A percentile compares a stretch with the other conserved stretches of the same genome.
phyloP scores from a whole-genome alignment of 164 flowering plant genomes.

The Protea cynaroides region DNA sequence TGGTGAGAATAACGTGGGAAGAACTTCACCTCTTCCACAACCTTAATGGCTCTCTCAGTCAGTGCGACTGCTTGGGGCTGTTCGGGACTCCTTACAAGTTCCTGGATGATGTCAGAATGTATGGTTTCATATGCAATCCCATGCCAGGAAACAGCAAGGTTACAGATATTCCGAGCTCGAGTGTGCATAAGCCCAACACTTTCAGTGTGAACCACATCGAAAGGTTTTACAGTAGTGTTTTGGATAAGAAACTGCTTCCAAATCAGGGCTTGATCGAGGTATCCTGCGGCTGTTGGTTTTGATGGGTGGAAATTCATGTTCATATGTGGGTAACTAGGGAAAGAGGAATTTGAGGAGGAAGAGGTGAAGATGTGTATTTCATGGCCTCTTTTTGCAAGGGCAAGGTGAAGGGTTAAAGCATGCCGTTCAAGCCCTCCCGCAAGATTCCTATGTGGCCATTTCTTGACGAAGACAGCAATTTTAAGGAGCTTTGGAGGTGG shows the following conservation, averaged over 20 bases:
- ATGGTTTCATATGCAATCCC: constrained; percentile 44
- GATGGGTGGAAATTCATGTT: constrained; percentile 57
- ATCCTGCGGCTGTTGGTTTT: constrained; percentile 49
- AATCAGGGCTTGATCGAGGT: constrained; percentile 43
- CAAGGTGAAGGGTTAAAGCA: constrained; percentile 65
- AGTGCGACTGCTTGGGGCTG: constrained; percentile 28
- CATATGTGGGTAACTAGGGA: constrained; percentile 19
- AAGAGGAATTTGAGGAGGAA: constrained; percentile 27
- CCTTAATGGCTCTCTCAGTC: constrained; percentile 38
- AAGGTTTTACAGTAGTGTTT: constrained; percentile 40
- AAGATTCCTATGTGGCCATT: constrained; percentile 48
- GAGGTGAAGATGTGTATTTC: constrained; percentile 29
- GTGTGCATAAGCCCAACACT: constrained; percentile 50
- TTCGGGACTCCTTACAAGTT: constrained; percentile 40
- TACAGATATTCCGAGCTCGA: constrained; percentile 37
- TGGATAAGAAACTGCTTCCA: constrained; percentile 54
- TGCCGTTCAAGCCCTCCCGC: constrained; percentile 72
- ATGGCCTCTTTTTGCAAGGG: constrained; percentile 29
- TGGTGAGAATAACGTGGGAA: constrained; percentile 65
- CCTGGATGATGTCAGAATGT: constrained; percentile 70
- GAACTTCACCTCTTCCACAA: constrained; percentile 68
- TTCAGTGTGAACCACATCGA: constrained; percentile 29
- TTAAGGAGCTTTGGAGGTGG: constrained; percentile 47
- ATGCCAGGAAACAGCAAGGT: constrained; percentile 71
- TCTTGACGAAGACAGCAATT: constrained; percentile 64